These are phyloP conservation scores for Rhodotorula babjevae DNA, from an alignment of 768 basidiomycete species.

Conservation along the genomic window DNA sequence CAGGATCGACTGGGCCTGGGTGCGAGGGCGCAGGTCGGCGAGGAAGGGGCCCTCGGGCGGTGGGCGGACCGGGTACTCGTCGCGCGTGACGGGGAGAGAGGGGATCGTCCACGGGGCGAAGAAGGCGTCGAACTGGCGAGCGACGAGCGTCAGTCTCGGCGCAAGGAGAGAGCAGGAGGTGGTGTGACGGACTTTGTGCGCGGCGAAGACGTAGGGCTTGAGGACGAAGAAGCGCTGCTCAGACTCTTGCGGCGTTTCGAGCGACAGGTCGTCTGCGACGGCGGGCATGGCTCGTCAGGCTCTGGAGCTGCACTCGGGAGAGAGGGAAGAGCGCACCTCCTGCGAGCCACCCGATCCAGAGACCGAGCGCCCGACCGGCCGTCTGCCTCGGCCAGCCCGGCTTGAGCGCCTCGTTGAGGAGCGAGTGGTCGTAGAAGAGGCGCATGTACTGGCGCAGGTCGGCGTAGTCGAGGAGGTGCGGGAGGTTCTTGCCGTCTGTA, in stretches of 20 bases:
- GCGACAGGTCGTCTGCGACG: constrained; percentile 34
- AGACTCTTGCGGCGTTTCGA: constrained; percentile 44
- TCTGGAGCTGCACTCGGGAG: no score
- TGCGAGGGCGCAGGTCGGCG: constrained; percentile 46
- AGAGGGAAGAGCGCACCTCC: constrained; percentile 14
- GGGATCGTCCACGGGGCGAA: constrained; percentile 48
- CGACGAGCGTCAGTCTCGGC: background rate
- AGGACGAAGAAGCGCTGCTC: constrained; percentile 50
- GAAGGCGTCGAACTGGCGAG: constrained; percentile 46
- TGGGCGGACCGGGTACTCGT: constrained; percentile 22
- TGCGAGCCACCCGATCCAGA: constrained; percentile 47
- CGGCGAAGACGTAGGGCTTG: constrained; percentile 50
- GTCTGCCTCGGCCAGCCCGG: constrained; percentile 48
- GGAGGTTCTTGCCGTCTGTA: constrained; percentile 30
- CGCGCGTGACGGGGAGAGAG: constrained; percentile 44
- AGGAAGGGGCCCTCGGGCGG: constrained; percentile 44
- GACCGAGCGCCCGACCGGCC: constrained; percentile 43
- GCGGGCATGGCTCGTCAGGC: background rate
- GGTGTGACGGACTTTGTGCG: constrained; percentile 44
- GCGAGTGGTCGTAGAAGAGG: constrained; percentile 45
- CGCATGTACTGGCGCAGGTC: constrained; percentile 43
- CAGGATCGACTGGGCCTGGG: constrained; percentile 41
- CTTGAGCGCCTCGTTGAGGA: constrained; percentile 45
- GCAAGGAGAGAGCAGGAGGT: background rate
- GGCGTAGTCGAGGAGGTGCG: constrained; percentile 39